phyloP scores from a whole-genome alignment of 2,329 filamentous ascomycete species.

The Colletotrichum lini region DNA sequence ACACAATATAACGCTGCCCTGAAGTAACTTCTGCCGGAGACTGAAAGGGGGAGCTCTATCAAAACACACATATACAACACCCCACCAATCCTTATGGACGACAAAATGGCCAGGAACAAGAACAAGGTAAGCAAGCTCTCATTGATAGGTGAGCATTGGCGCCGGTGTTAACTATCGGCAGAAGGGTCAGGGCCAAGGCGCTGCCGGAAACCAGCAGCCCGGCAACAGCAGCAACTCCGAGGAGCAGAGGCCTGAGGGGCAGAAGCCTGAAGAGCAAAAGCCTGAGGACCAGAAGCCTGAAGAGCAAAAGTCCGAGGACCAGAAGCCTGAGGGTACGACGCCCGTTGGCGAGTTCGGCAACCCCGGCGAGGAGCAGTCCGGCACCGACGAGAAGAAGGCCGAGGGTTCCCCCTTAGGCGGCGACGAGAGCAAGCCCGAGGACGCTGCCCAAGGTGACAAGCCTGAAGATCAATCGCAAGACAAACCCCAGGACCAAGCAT shows the following conservation, averaged over 20 bases:
- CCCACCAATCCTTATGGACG: conserved; percentile 26
- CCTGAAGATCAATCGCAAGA: conserved; percentile 7
- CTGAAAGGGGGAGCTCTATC: background rate
- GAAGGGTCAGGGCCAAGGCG: conserved; percentile 24
- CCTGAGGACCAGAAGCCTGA: conserved; percentile 11
- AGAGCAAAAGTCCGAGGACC: conserved; percentile 22
- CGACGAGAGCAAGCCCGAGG: conserved; percentile 25
- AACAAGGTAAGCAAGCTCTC: conserved; percentile 34
- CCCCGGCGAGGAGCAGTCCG: conserved; percentile 7
- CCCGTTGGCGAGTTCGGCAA: conserved; percentile 37
- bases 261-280: background rate
- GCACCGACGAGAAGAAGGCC: conserved; percentile 25
- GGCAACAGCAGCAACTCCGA: conserved; percentile 35
- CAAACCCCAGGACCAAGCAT: conserved; percentile 7
- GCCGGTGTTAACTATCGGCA: background rate
- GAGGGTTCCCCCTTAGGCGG: background rate
- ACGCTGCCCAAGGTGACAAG: conserved; percentile 3
- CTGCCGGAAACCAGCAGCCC: conserved; percentile 17
- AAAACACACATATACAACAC: background rate
- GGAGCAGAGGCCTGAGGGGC: conserved; percentile 18
- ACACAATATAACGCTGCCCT: background rate
- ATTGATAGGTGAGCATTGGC: no score
- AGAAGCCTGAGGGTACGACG: conserved; percentile 36
- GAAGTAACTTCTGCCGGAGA: background rate
- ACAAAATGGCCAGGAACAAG: conserved; percentile 42